Evolutionary conservation across 1,139 yeast species (phyloP).

Genomic region (Pichia sp.): DNA sequence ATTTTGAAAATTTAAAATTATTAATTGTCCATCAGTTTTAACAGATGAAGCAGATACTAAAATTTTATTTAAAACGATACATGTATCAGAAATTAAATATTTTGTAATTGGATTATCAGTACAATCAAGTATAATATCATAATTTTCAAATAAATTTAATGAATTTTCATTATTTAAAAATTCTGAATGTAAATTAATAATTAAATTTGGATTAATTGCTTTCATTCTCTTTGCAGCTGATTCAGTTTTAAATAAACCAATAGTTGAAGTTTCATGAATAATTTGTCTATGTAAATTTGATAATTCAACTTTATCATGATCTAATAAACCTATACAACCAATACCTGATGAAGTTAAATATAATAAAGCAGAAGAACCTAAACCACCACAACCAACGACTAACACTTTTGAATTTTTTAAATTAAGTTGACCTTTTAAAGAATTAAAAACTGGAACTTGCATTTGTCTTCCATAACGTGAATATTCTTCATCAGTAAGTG

Average conservation of each 20-base stretch:
- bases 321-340: constrained; percentile 81
- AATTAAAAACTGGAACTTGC: constrained; percentile 76
- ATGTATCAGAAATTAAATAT: constrained; percentile 80
- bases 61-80: constrained; percentile 62
- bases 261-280: constrained; percentile 58
- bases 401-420: constrained; percentile 55
- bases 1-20: constrained; percentile 57
- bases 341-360: constrained; percentile 87
- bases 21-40: constrained; percentile 83
- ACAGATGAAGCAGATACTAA: constrained; percentile 90
- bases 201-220: constrained; percentile 62
- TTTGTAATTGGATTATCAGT: constrained; percentile 90
- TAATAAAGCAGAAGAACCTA: constrained; percentile 87
- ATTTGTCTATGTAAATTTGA: constrained; percentile 90
- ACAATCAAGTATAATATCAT: constrained; percentile 82
- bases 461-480: constrained; percentile 88
- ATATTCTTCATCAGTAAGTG: constrained; percentile 53
- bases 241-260: constrained; percentile 70
- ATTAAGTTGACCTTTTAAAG: constrained; percentile 46
- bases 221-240: constrained; percentile 57
- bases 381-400: constrained; percentile 94
- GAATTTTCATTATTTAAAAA: constrained; percentile 55
- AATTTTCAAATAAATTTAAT: constrained; percentile 50
- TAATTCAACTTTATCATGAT: constrained; percentile 74
- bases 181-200: constrained; percentile 44